A percentile compares a stretch with the other conserved stretches of the same genome.
Conservation (phyloP, 768 basidiomycete genomes). For the Serendipita vermifera region DNA sequence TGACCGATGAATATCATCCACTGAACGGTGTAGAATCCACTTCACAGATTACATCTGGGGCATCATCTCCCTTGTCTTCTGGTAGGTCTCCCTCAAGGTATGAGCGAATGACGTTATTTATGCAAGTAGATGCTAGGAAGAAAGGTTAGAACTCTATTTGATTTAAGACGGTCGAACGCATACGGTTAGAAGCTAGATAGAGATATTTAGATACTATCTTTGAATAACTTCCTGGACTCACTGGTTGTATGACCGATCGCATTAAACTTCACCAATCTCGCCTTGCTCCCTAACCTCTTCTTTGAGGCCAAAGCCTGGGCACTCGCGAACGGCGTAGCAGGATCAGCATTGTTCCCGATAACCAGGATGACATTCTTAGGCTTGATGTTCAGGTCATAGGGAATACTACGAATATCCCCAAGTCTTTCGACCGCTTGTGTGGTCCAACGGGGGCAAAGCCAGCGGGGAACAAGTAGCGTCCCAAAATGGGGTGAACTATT, state of each 20-base stretch:
- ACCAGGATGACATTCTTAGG: background rate
- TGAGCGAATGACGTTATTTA: background rate
- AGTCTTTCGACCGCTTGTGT: constrained; percentile 3
- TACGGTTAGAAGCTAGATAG: too few relatives aligned
- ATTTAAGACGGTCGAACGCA: too few relatives aligned
- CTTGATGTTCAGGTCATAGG: background rate
- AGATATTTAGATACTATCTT: too few relatives aligned
- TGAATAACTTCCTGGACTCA: background rate
- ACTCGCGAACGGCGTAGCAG: background rate
- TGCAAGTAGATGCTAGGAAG: background rate
- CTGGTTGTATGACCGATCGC: background rate
- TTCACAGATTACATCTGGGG: background rate
- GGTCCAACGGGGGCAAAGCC: background rate
- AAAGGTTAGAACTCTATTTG: background rate
- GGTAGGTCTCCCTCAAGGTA: background rate
- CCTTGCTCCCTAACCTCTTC: background rate
- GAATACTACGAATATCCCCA: too few relatives aligned
- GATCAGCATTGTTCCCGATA: background rate
- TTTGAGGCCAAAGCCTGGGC: background rate
- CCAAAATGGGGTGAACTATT: background rate
- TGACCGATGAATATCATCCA: too few relatives aligned
- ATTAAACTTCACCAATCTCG: constrained; percentile 3
- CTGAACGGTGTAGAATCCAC: background rate
- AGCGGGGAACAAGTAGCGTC: background rate
- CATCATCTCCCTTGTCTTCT: background rate